Base-by-base conservation (phyloP, 2,329 filamentous ascomycete genomes). In the Aureobasidium sp. region DNA sequence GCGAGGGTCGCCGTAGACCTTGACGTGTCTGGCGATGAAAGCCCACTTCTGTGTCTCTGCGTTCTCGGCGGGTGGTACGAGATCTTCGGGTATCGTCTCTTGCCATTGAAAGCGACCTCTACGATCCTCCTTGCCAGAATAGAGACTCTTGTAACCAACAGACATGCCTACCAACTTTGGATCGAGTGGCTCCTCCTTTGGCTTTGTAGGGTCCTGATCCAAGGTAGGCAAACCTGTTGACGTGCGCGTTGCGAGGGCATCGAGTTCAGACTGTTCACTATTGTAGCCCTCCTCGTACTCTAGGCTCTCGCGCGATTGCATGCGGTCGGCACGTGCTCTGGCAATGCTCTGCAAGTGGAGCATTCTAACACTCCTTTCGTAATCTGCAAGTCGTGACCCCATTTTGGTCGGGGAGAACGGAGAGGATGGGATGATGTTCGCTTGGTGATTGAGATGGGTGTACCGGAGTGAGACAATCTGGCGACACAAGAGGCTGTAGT, bases 1-100 rank as follows among this genome's bases (percentile, higher is more conserved):
- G 61, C 81, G 79, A 32, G 83, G 81, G 68, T 86, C 81, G 53
- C 66, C 53, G 63, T 66, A 70, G 49, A 66, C 63, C 71, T 81
- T 83, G 61, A 78, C 75, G 68, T 87, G 83, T 48, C 84, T 81
- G 1, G 85, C 78, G 32, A 87, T 74, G 53, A 86, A 75, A 2
- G 85, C 85, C 68, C 81, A 87, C 65, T 83, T 83, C 39, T 80
- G 79, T 1, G 83, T 86, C 65, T 84, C 79, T 21, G 81, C 79
- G 65, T 86, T 83, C 67, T 88, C 85, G 5, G 80, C 83, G 0
- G 83, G 79, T 57, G 82, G 79, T 49, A 79, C 76, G 3, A 83
- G 73, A 64, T 84, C 79, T 52, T 81, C 75, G 1, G 84, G 83
- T 32, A 79, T 76, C 62, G 81, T 78, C 59, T 81, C 78, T 7